These are phyloP conservation scores for Heliosperma pusillum DNA, from an alignment of 148 eudicot species.

Conservation along the genomic window DNA sequence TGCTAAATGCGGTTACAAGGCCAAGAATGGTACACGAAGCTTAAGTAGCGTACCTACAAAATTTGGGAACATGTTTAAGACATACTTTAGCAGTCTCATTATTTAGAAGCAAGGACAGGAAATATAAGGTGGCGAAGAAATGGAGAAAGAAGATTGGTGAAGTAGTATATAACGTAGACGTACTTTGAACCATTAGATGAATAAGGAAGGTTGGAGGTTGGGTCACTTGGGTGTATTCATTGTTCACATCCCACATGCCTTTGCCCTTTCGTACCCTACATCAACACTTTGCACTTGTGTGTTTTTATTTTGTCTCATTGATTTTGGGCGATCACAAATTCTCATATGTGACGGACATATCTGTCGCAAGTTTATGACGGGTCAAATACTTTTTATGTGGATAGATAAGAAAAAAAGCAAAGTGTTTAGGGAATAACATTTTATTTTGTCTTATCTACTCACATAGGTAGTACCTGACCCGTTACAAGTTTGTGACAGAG, in stretches of 20 bases:
- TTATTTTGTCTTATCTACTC: too few species aligned
- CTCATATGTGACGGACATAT: too few species aligned
- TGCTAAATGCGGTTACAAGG: conserved; percentile 6
- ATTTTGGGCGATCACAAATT: neutral
- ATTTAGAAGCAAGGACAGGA: neutral
- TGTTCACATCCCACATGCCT: neutral
- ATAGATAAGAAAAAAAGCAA: too few species aligned
- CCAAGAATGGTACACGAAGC: neutral
- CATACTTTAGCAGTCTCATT: neutral
- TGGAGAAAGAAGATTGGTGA: neutral
- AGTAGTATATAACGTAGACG: neutral
- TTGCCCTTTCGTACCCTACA: neutral
- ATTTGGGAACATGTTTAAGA: conserved; percentile 21
- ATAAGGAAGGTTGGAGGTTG: neutral
- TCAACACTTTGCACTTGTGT: neutral
- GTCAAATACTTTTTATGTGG: too few species aligned
- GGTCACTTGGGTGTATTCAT: neutral
- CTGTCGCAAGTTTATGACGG: too few species aligned
- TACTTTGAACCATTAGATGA: neutral
- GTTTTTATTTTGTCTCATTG: neutral
- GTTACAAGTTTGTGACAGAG: too few species aligned
- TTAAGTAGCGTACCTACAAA: conserved; percentile 2
- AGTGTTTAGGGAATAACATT: too few species aligned
- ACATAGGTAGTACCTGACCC: too few species aligned
- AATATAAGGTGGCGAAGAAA: conserved; percentile 1